phyloP scores from a whole-genome alignment of 208 protist genomes.

The Trypanosoma rangeli region DNA sequence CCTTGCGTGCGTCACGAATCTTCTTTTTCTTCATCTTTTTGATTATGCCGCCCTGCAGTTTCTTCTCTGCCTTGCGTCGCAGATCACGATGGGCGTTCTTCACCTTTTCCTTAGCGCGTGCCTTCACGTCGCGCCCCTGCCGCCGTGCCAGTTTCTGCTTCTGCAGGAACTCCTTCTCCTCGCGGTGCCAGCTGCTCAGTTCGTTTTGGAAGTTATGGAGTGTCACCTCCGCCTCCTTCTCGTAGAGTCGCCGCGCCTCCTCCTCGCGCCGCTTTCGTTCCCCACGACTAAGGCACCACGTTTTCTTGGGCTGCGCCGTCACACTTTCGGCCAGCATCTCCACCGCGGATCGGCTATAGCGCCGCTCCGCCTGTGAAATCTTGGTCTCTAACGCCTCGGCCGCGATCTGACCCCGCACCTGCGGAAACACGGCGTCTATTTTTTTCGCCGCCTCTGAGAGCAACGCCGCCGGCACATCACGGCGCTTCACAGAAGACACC shows the following conservation, averaged over 20 bases:
- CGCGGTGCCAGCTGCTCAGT: constrained; percentile 56
- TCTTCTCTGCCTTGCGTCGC: constrained; percentile 76
- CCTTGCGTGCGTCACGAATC: constrained; percentile 65
- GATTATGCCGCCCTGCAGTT: constrained; percentile 71
- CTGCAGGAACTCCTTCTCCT: constrained; percentile 61
- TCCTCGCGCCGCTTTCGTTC: constrained; percentile 70
- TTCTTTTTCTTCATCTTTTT: constrained; percentile 90
- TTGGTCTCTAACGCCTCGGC: constrained; percentile 75
- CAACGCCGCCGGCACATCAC: constrained; percentile 60
- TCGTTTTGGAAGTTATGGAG: constrained; percentile 84
- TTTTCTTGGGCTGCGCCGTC: constrained; percentile 44
- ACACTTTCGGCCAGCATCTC: constrained; percentile 29
- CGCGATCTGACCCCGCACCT: constrained; percentile 57
- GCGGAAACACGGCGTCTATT: constrained; percentile 53
- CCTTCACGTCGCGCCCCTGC: constrained; percentile 56
- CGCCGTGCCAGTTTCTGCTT: constrained; percentile 53
- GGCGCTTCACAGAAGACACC: constrained; percentile 74
- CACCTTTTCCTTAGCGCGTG: constrained; percentile 47
- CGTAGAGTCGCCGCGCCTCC: constrained; percentile 67
- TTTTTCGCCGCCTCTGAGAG: constrained; percentile 36
- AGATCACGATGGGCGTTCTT: constrained; percentile 54
- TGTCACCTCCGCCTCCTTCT: constrained; percentile 87
- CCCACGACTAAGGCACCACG: constrained; percentile 76
- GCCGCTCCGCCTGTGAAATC: constrained; percentile 78
- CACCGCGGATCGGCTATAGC: constrained; percentile 41